Percentiles rank a stretch among this genome's conserved stretches.
These are phyloP conservation scores for Linderina pennispora DNA, from an alignment of 192 early-diverging fungal genomes.

Conservation along the genomic window DNA sequence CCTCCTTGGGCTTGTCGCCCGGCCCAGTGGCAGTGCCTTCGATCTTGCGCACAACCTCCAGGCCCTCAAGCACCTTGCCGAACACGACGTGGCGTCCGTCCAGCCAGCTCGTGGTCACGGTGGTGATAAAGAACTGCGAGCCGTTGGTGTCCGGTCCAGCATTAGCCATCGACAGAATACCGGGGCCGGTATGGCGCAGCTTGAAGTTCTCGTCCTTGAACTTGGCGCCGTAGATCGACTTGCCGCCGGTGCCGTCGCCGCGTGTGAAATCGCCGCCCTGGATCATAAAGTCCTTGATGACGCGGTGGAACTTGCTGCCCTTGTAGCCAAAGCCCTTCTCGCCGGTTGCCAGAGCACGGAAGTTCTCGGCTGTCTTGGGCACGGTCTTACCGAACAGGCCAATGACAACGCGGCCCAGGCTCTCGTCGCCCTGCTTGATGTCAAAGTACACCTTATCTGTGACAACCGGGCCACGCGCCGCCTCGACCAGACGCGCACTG, in stretches of 20 bases:
- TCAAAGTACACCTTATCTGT: slow-evolving; percentile 85
- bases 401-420: slow-evolving; percentile 50
- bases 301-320: slow-evolving; percentile 79
- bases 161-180: slow-evolving; percentile 78
- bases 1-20: slow-evolving; percentile 61
- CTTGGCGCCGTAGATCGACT: slow-evolving; percentile 74
- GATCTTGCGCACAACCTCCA: slow-evolving; percentile 26
- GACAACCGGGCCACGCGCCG: slow-evolving; percentile 58
- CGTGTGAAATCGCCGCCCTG: slow-evolving; percentile 85
- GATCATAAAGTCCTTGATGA: slow-evolving; percentile 86
- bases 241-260: slow-evolving; percentile 76
- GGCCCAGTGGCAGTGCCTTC: slow-evolving; percentile 43
- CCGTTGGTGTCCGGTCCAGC: slow-evolving; percentile 73
- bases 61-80: slow-evolving; percentile 68
- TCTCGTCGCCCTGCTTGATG: slow-evolving; percentile 69
- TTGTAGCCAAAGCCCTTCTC: slow-evolving; percentile 56
- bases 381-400: slow-evolving; percentile 75
- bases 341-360: slow-evolving; percentile 58
- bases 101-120: slow-evolving; percentile 67
- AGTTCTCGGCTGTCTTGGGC: slow-evolving; percentile 94
- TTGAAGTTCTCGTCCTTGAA: slow-evolving; percentile 78
- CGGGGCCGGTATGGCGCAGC: slow-evolving; percentile 63
- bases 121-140: slow-evolving; percentile 81
- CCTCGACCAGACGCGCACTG: slow-evolving; percentile 32
- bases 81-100: slow-evolving; percentile 77